These are phyloP conservation scores for Tripterygium wilfordii DNA, from an alignment of 177 flowering plant species.

Conservation along the genomic window DNA sequence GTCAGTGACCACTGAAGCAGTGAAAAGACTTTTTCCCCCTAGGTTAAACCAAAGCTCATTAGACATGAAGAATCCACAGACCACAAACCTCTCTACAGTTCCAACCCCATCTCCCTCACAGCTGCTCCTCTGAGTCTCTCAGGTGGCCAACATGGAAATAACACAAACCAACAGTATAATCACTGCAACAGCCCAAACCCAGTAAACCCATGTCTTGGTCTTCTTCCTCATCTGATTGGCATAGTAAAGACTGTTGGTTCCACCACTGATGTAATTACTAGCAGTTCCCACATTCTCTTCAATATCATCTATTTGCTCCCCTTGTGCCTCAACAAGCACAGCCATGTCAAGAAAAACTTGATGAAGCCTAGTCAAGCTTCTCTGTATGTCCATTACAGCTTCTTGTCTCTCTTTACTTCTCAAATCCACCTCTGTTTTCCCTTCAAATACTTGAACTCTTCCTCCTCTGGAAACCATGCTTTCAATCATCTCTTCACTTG, in stretches of 20 bases:
- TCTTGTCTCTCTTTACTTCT: conserved; percentile 4
- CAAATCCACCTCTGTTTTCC: conserved; percentile 17
- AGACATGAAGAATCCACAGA: too few relatives aligned
- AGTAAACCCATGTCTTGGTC: conserved; percentile 30
- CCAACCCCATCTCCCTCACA: too few relatives aligned
- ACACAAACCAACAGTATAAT: conserved; percentile 51
- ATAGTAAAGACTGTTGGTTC: conserved; percentile 49
- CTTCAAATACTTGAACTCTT: conserved; percentile 28
- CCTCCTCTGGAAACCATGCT: conserved; percentile 32
- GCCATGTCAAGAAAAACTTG: conserved; percentile 60
- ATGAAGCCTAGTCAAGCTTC: conserved; percentile 2
- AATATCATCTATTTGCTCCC: conserved; percentile 49
- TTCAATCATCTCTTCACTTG: conserved; percentile 42
- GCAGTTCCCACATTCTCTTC: conserved; percentile 53
- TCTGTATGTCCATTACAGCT: conserved; percentile 5
- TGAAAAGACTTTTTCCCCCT: too few relatives aligned
- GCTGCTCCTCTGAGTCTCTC: too few relatives aligned
- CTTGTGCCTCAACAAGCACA: conserved; percentile 58
- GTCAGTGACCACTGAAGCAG: too few relatives aligned
- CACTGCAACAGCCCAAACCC: conserved; percentile 44
- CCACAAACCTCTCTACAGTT: too few relatives aligned
- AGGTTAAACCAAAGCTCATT: too few relatives aligned
- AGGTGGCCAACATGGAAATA: conserved; percentile 23
- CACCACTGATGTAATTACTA: conserved; percentile 44
- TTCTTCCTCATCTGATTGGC: conserved; percentile 58